phyloP scores from a whole-genome alignment of 2,329 filamentous ascomycete species.

The Cladosporium sp. region DNA sequence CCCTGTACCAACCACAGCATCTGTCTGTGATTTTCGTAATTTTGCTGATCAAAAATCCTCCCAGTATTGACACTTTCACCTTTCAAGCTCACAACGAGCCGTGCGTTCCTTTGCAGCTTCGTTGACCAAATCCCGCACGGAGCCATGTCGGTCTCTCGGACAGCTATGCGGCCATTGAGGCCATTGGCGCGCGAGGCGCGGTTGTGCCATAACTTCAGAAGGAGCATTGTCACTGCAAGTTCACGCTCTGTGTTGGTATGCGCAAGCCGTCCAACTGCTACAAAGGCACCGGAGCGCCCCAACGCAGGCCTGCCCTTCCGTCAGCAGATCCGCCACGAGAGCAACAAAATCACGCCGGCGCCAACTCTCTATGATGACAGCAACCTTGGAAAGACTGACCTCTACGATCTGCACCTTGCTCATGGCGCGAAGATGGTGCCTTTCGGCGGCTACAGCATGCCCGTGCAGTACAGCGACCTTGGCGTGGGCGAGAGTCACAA shows the following conservation, averaged over 20 bases:
- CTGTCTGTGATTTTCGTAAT: neutral
- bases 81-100: neutral
- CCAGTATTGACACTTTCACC: neutral
- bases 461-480: conserved; percentile 74
- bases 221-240: neutral
- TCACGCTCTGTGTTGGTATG: neutral
- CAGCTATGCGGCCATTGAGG: conserved; percentile 10
- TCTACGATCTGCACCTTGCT: conserved; percentile 72
- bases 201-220: neutral
- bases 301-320: conserved; percentile 7
- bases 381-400: conserved; percentile 49
- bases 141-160: conserved; percentile 6
- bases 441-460: conserved; percentile 92
- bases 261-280: neutral
- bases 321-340: conserved; percentile 21
- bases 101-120: no score
- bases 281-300: conserved; percentile 1
- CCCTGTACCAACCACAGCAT: conserved; percentile 2
- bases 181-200: conserved; percentile 5
- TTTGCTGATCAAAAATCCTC: neutral
- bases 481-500: conserved; percentile 78
- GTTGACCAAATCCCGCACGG: neutral
- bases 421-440: conserved; percentile 89
- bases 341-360: conserved; percentile 19
- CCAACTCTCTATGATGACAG: conserved; percentile 27